Percentiles rank a stretch among this genome's conserved stretches.
These are phyloP conservation scores for Yamagishiella unicocca DNA, from an alignment of 139 green algal genomes.

Conservation along the genomic window DNA sequence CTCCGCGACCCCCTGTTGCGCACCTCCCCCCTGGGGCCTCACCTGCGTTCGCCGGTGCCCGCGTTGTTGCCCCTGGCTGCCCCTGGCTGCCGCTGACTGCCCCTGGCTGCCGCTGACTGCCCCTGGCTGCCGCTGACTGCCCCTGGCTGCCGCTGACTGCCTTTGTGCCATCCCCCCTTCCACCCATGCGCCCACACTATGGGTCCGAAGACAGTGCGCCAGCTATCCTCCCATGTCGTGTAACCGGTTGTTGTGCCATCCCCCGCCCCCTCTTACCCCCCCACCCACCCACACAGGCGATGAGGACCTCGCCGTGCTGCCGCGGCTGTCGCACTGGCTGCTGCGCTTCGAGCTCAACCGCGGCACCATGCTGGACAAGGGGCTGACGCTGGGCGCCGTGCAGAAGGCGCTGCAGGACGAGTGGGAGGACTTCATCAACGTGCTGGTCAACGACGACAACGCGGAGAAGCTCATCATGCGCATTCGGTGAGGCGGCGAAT, in stretches of 20 bases:
- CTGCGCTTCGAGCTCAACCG: slow-evolving; percentile 95
- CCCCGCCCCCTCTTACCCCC: not conserved
- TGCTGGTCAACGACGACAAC: slow-evolving; percentile 98
- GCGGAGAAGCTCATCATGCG: slow-evolving; percentile 93
- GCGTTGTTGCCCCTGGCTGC: too few species aligned
- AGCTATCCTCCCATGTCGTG: too few species aligned
- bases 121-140: too few species aligned
- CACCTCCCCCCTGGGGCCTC: too few species aligned
- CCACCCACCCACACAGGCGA: slow-evolving; percentile 57
- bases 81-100: too few species aligned
- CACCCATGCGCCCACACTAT: too few species aligned
- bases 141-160: too few species aligned
- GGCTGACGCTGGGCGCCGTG: slow-evolving; percentile 22
- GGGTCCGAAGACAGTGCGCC: too few species aligned
- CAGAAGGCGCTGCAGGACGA: slow-evolving; percentile 82
- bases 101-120: too few species aligned
- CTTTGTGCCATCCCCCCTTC: too few species aligned
- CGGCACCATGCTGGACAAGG: slow-evolving; percentile 63
- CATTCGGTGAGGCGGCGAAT: slow-evolving; percentile 42
- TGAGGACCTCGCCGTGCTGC: slow-evolving; percentile 82
- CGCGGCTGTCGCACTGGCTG: slow-evolving; percentile 93
- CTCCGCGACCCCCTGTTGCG: too few species aligned
- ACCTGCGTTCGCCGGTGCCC: too few species aligned
- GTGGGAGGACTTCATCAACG: slow-evolving; percentile 93
- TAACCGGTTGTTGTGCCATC: slow-evolving; percentile 74